Evolutionary conservation across 495 filamentous ascomycete species (phyloP).

Genomic region (Tuber melanosporum): DNA sequence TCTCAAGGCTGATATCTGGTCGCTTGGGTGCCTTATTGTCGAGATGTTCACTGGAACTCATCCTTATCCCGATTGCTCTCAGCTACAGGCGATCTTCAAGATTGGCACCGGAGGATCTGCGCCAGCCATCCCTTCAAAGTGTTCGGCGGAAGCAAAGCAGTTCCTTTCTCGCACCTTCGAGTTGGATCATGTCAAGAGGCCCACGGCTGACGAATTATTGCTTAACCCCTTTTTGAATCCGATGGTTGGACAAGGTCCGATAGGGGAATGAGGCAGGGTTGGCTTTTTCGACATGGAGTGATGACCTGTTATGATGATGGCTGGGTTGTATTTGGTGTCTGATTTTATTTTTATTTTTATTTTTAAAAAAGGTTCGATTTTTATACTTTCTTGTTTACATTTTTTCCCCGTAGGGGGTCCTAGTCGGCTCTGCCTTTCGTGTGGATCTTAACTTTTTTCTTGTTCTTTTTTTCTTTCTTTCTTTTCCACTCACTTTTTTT

Average conservation of each 20-base stretch:
- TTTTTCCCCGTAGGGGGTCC: slow-evolving; percentile 6
- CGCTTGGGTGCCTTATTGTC: slow-evolving; percentile 88
- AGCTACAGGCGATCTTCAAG: slow-evolving; percentile 97
- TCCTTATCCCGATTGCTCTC: slow-evolving; percentile 93
- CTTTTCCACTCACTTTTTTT: background rate
- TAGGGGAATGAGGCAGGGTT: slow-evolving; percentile 11
- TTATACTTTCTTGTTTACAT: slow-evolving; percentile 21
- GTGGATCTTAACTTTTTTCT: background rate
- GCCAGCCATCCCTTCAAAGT: slow-evolving; percentile 81
- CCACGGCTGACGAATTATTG: slow-evolving; percentile 84
- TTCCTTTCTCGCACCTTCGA: slow-evolving; percentile 91
- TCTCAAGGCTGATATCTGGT: slow-evolving; percentile 99
- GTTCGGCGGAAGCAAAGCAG: slow-evolving; percentile 72
- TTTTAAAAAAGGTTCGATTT: slow-evolving; percentile 11
- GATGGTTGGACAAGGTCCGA: slow-evolving; percentile 44
- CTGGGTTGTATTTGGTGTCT: slow-evolving; percentile 20
- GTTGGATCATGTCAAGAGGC: slow-evolving; percentile 84
- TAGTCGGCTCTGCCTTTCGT: background rate
- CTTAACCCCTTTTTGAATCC: slow-evolving; percentile 71
- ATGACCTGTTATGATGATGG: slow-evolving; percentile 32
- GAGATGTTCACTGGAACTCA: slow-evolving; percentile 99
- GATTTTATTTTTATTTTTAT: slow-evolving; percentile 16
- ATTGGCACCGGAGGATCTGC: slow-evolving; percentile 82
- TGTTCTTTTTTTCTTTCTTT: background rate
- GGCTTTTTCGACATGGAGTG: slow-evolving; percentile 15